Percentiles rank a stretch among this genome's conserved stretches.
These are phyloP conservation scores for Coemansia sp. DNA, from an alignment of 192 early-diverging fungal species.

Conservation along the genomic window DNA sequence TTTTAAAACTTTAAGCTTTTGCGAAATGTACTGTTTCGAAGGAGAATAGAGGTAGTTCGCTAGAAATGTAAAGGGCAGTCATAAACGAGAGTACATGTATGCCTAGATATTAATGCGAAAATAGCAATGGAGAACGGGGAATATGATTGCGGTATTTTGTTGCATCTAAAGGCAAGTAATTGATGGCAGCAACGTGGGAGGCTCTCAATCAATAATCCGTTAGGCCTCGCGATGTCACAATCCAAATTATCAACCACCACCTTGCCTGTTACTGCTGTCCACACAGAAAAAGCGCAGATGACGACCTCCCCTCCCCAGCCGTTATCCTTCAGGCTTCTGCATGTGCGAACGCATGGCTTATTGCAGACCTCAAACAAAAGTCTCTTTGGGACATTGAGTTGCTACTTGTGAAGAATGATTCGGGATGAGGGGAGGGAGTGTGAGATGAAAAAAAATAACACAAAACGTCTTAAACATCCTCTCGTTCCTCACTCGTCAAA, in stretches of 20 bases:
- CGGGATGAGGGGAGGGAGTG: no score
- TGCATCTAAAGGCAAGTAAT: not conserved
- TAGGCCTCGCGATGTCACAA: not conserved
- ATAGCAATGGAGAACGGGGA: not conserved
- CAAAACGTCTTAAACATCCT: no score
- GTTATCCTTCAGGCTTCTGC: not conserved
- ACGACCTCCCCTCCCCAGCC: not conserved
- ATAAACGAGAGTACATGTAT: not conserved
- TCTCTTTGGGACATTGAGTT: no score
- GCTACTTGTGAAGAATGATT: not conserved
- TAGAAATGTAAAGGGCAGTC: not conserved
- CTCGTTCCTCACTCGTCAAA: no score
- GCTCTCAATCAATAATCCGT: no score
- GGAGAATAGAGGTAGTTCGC: not conserved
- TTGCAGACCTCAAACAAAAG: not conserved
- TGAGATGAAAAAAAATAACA: no score
- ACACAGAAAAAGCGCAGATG: not conserved
- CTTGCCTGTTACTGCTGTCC: not conserved
- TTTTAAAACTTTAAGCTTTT: no score
- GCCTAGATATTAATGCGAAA: no score
- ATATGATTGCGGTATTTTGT: not conserved
- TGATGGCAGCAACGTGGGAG: slow-evolving; percentile 1
- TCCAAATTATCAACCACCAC: not conserved
- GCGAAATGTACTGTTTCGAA: not conserved
- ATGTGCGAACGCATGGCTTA: slow-evolving; percentile 1